phyloP scores from a whole-genome alignment of 1,284 basidiomycete species.

The Trichosporon faecale region DNA sequence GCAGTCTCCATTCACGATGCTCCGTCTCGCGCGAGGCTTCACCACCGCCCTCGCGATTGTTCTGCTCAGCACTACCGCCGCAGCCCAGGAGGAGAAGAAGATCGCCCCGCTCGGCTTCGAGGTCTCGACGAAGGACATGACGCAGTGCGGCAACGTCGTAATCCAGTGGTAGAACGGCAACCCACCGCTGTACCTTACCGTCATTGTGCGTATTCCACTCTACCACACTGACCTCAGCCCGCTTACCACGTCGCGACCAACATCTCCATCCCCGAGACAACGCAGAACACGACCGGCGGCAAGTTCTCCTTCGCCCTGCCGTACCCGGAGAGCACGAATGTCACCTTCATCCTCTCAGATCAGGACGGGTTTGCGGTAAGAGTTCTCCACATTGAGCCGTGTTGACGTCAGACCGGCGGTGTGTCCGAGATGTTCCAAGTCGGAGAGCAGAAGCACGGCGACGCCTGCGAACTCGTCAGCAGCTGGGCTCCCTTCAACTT shows the following conservation, averaged over 20 bases:
- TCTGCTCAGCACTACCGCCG: background rate
- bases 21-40: background rate
- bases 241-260: conserved; percentile 42
- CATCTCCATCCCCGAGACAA: conserved; percentile 33
- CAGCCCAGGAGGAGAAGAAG: background rate
- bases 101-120: conserved; percentile 30
- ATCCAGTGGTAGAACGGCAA: conserved; percentile 35
- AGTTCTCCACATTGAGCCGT: background rate
- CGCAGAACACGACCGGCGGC: conserved; percentile 23
- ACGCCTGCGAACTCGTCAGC: background rate
- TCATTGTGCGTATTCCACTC: conserved; percentile 31
- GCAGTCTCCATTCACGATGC: background rate
- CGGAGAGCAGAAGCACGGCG: conserved; percentile 7
- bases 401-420: conserved; percentile 40
- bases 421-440: conserved; percentile 37
- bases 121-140: conserved; percentile 21
- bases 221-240: conserved; percentile 25
- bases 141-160: conserved; percentile 31
- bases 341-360: conserved; percentile 47
- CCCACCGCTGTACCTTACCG: conserved; percentile 35
- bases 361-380: conserved; percentile 40
- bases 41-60: background rate
- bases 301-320: conserved; percentile 35
- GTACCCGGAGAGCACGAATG: conserved; percentile 22
- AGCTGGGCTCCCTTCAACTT: conserved; percentile 11